Evolutionary conservation across 2,329 filamentous ascomycete genomes (phyloP), one percentile per base, ranked within the genome.

Genomic region (Diaporthe sp.): DNA sequence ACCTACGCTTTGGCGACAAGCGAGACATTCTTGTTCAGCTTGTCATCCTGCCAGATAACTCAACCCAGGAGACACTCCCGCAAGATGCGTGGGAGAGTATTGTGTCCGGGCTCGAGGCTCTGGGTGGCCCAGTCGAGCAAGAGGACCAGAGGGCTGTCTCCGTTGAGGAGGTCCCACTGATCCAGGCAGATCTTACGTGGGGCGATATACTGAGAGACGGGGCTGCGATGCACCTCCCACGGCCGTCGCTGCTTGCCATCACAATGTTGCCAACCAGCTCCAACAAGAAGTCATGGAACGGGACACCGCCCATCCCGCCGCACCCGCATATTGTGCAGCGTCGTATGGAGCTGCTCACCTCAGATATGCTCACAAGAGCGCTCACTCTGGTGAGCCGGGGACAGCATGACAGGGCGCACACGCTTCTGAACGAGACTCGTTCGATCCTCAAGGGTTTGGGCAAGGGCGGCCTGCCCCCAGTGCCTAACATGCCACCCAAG

Each of bases 1-100:
- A 99, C 83, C 87, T 99, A 69, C 91, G 96, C 61, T 98, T 98
- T 81, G 97, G 97, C 47, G 97, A 99, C 83, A 99, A 98, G 88
- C 84, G 89, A 82, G 97, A 98, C 82, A 93, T 99, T 74, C 89
- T 99, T 6, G 96, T 99, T 5, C 97, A 99, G 83, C 89, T 99
- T 8, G 95, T 96, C 40, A 98, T 99, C 78, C 88, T 95, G 45
- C 95, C 97, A 0, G 97, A 99, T 82, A 97, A 91, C 76, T 89
- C 93, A 1, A 91, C 90, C 0, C 94, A 95, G 76, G 97, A 99
- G 77, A 92, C 95, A 79, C 88, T 97, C 54, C 96, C 96, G 9
- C 94, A 98, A 80, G 97, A 99, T 81, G 93, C 96, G 0, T 99
- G 97, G 97, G 97, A 98, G 84, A 97, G 95, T 67, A 96, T 99